These are phyloP conservation scores for Lactarius pseudohatsudake DNA, from an alignment of 768 basidiomycete species.

Conservation along the genomic window DNA sequence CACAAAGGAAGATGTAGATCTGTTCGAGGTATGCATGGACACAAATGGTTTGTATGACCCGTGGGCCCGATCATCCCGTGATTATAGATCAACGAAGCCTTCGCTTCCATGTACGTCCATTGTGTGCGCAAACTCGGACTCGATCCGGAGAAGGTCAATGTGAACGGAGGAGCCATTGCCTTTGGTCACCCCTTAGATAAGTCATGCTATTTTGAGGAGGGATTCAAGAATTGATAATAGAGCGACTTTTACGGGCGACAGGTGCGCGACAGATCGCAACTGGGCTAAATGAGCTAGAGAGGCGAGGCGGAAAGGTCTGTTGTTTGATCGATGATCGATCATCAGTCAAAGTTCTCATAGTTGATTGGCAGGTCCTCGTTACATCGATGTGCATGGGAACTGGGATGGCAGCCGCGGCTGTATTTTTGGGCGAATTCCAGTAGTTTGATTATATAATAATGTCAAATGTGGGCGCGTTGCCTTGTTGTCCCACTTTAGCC, in stretches of 20 bases:
- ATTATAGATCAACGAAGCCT: constrained; percentile 84
- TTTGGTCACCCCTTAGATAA: constrained; percentile 81
- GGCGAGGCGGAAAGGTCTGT: constrained; percentile 66
- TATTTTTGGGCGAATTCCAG: constrained; percentile 62
- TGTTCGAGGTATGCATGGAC: constrained; percentile 61
- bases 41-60: neutral
- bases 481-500: neutral
- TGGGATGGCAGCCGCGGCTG: constrained; percentile 88
- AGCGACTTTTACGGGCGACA: constrained; percentile 59
- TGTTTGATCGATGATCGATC: constrained; percentile 16
- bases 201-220: constrained; percentile 34
- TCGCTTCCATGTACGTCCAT: constrained; percentile 82
- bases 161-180: constrained; percentile 90
- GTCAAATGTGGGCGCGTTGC: neutral
- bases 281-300: constrained; percentile 70
- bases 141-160: constrained; percentile 69
- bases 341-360: neutral
- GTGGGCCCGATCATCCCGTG: neutral
- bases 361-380: constrained; percentile 58
- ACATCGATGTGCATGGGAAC: constrained; percentile 89
- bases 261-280: constrained; percentile 84
- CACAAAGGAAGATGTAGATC: constrained; percentile 65
- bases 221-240: constrained; percentile 27
- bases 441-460: neutral
- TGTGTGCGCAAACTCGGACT: constrained; percentile 64